Evolutionary conservation across 371 early-diverging fungal genomes (phyloP).

Genomic region (Mucor mucedo): DNA sequence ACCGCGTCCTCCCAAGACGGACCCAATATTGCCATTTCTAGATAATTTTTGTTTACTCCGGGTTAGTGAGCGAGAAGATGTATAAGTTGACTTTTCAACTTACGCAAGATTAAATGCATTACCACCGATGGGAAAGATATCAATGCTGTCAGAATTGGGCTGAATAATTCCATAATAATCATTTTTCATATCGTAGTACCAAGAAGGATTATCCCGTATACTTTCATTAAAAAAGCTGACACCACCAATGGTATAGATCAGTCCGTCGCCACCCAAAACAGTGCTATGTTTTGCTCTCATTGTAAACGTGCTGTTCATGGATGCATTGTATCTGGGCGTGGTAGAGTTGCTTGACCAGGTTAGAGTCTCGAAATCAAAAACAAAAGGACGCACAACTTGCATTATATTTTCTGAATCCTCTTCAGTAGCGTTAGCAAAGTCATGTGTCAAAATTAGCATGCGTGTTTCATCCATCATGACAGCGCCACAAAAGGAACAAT

Average conservation of each 20-base stretch:
- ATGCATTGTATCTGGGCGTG: not conserved
- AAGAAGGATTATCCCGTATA: not conserved
- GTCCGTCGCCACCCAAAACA: not conserved
- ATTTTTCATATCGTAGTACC: not conserved
- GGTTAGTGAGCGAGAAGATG: too few species aligned
- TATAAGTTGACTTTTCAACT: too few species aligned
- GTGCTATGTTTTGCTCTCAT: not conserved
- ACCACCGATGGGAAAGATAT: not conserved
- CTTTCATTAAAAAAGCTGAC: not conserved
- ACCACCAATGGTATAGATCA: constrained; percentile 1
- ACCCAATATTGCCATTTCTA: too few species aligned
- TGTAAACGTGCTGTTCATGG: not conserved
- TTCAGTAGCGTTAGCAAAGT: not conserved
- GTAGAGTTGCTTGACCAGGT: not conserved
- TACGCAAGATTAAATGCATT: too few species aligned
- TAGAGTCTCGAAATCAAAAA: not conserved
- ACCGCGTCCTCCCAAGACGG: too few species aligned
- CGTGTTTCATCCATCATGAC: not conserved
- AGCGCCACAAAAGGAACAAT: not conserved
- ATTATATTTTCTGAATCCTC: not conserved
- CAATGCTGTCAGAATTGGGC: too few species aligned
- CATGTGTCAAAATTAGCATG: constrained; percentile 4
- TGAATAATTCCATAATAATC: not conserved
- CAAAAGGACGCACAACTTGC: not conserved
- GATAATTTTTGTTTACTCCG: too few species aligned